A percentile compares a stretch with the other conserved stretches of the same genome.
phyloP scores from a whole-genome alignment of 306 rosid genomes.

The Comarum palustre region DNA sequence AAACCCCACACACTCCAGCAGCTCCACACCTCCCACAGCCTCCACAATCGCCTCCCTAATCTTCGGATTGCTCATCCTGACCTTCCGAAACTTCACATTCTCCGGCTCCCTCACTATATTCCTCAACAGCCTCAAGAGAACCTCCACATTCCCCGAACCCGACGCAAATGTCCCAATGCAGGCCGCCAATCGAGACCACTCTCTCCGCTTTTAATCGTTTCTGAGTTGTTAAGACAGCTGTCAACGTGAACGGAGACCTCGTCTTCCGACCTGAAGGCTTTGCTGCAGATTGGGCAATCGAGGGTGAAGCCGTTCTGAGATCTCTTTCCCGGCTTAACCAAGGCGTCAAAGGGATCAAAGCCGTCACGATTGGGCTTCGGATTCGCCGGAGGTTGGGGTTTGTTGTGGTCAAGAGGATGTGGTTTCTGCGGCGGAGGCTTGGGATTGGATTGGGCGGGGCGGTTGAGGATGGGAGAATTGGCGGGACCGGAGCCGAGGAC shows the following conservation, averaged over 20 bases:
- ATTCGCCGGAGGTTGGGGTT: conserved; percentile 15
- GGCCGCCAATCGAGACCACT: conserved; percentile 54
- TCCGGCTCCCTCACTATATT: conserved; percentile 79
- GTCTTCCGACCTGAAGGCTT: conserved; percentile 62
- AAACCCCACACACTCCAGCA: conserved; percentile 72
- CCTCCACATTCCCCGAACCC: conserved; percentile 70
- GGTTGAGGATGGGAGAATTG: conserved; percentile 30
- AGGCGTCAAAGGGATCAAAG: conserved; percentile 82
- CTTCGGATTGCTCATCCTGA: conserved; percentile 80
- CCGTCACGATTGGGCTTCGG: conserved; percentile 38
- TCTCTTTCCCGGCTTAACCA: conserved; percentile 71
- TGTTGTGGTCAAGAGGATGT: conserved; percentile 7
- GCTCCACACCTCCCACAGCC: conserved; percentile 71
- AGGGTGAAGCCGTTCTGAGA: conserved; percentile 60
- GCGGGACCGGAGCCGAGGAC: conserved; percentile 64
- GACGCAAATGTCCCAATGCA: conserved; percentile 54
- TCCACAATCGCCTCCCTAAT: conserved; percentile 71
- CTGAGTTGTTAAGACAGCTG: conserved; percentile 38
- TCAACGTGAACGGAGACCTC: conserved; percentile 80
- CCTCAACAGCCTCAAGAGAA: conserved; percentile 62
- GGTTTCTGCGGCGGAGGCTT: conserved; percentile 40
- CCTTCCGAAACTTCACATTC: conserved; percentile 72
- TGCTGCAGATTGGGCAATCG: conserved; percentile 82
- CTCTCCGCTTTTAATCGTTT: too few species aligned
- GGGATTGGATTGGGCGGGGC: conserved; percentile 26